These are phyloP conservation scores for Dactylellina leptospora DNA, from an alignment of 2,329 filamentous ascomycete species.

Conservation along the genomic window DNA sequence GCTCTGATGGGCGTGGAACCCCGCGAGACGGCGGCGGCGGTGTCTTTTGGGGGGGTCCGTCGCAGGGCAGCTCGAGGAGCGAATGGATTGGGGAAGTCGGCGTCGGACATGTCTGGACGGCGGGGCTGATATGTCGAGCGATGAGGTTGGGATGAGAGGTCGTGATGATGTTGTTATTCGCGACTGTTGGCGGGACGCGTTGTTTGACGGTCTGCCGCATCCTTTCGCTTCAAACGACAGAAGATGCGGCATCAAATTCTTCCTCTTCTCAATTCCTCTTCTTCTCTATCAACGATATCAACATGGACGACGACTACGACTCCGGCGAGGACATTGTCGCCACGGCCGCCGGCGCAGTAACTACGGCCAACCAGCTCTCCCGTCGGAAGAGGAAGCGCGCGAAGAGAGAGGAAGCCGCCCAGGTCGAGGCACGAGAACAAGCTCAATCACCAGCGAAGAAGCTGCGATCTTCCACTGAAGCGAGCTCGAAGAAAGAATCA, in stretches of 20 bases:
- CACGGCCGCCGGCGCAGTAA: conserved; percentile 15
- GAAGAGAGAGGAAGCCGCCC: conserved; percentile 22
- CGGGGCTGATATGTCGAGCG: neutral
- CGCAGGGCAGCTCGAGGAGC: conserved; percentile 35
- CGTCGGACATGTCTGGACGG: conserved; percentile 19
- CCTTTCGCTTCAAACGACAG: conserved; percentile 5
- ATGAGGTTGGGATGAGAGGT: neutral
- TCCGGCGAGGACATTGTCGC: conserved; percentile 49
- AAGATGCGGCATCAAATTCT: conserved; percentile 17
- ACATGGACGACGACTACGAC: conserved; percentile 53
- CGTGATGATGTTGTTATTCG: conserved; percentile 6
- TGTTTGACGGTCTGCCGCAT: conserved; percentile 40
- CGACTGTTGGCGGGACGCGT: conserved; percentile 12
- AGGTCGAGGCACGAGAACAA: conserved; percentile 1
- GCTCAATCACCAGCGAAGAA: conserved; percentile 28
- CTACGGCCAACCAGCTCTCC: conserved; percentile 30
- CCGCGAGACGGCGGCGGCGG: conserved; percentile 2
- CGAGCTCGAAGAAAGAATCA: conserved; percentile 12
- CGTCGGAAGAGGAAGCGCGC: conserved; percentile 48
- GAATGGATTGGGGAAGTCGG: conserved; percentile 31
- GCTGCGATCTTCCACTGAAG: conserved; percentile 28
- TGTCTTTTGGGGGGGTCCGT: conserved; percentile 17
- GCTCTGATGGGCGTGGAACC: conserved; percentile 8
- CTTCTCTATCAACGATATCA: neutral
- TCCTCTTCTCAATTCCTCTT: neutral